Conservation (phyloP, 768 basidiomycete species). For the Tephrocybe sp. region DNA sequence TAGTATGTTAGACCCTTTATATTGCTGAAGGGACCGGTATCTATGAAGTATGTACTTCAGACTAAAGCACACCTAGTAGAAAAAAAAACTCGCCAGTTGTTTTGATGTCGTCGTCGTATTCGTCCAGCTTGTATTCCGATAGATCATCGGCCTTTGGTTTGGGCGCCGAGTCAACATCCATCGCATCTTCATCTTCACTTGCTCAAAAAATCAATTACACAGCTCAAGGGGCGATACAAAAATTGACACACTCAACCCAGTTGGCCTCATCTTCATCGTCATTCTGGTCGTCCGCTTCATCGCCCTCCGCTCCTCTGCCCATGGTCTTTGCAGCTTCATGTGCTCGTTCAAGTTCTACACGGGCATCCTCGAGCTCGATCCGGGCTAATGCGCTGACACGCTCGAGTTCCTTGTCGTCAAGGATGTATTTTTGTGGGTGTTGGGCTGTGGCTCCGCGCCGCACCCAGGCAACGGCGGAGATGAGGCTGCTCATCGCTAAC, state of each 20-base stretch:
- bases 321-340: constrained; percentile 74
- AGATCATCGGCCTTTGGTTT: constrained; percentile 61
- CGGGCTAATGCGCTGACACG: constrained; percentile 86
- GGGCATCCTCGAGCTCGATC: constrained; percentile 89
- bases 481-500: constrained; percentile 67
- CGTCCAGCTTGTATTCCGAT: constrained; percentile 85
- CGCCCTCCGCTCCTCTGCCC: constrained; percentile 64
- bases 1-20: constrained; percentile 95
- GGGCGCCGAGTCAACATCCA: constrained; percentile 55
- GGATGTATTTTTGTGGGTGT: constrained; percentile 83
- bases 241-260: constrained; percentile 85
- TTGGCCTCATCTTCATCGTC: constrained; percentile 52
- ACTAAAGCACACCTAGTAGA: constrained; percentile 1
- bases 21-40: constrained; percentile 83
- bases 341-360: constrained; percentile 79
- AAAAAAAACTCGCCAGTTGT: constrained; percentile 28
- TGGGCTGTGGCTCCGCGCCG: constrained; percentile 72
- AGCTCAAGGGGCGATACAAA: constrained; percentile 8
- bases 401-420: constrained; percentile 88
- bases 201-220: constrained; percentile 17
- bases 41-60: constrained; percentile 33
- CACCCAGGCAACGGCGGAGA: constrained; percentile 79
- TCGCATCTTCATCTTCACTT: constrained; percentile 48
- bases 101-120: constrained; percentile 81
- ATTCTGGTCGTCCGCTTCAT: constrained; percentile 61